Percentiles rank a stretch among this genome's conserved stretches.
Conservation (phyloP, 495 filamentous ascomycete genomes). For the Aspergillus taichungensis region DNA sequence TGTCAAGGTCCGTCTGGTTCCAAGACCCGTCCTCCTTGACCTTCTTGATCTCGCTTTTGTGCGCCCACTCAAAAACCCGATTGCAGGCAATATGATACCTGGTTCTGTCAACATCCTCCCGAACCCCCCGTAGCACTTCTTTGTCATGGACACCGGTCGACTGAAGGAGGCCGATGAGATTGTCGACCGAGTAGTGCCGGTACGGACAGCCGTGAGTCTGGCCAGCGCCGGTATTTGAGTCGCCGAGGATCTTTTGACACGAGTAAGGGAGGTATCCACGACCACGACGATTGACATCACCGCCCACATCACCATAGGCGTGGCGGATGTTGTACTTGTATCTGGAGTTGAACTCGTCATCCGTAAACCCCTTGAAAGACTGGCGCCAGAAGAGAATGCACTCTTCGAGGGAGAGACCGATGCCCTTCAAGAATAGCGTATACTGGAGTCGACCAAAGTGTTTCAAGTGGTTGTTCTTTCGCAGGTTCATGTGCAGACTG, state of each 20-base stretch:
- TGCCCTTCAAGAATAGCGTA: conserved; percentile 93
- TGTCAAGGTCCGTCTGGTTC: conserved; percentile 76
- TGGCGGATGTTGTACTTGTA: conserved; percentile 96
- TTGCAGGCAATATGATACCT: conserved; percentile 97
- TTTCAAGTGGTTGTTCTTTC: conserved; percentile 80
- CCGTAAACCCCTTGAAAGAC: conserved; percentile 71
- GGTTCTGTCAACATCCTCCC: conserved; percentile 79
- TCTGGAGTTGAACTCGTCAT: conserved; percentile 89
- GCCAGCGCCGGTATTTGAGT: conserved; percentile 72
- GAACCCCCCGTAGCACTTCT: conserved; percentile 68
- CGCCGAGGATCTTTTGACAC: conserved; percentile 89
- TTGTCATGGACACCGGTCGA: conserved; percentile 67
- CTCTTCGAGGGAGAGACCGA: conserved; percentile 85
- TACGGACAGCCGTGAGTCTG: conserved; percentile 95
- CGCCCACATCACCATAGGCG: conserved; percentile 88
- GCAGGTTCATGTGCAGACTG: conserved; percentile 73
- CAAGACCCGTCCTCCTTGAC: conserved; percentile 76
- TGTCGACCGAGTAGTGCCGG: conserved; percentile 81
- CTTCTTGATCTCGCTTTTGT: conserved; percentile 79
- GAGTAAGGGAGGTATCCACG: conserved; percentile 82
- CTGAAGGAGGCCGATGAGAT: conserved; percentile 66
- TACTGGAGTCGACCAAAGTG: conserved; percentile 94
- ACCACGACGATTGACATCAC: conserved; percentile 76
- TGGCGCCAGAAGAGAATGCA: conserved; percentile 91
- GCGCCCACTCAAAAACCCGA: conserved; percentile 81